Conservation (phyloP, 169 alveolate species). For the Plasmodium inui region DNA sequence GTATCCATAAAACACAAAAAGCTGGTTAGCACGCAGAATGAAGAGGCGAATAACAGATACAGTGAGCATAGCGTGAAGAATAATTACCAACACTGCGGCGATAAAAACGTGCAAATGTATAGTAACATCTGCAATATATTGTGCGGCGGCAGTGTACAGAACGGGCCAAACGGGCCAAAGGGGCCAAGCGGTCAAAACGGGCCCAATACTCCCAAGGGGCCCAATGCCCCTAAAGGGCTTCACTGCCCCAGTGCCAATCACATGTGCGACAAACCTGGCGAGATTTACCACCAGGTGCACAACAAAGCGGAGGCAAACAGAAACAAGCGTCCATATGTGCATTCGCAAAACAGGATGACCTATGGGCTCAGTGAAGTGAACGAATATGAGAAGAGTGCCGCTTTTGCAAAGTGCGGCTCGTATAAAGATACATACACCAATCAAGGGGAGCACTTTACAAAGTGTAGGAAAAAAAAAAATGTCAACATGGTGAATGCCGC, state of each 20-base stretch:
- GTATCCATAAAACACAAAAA: constrained; percentile 15
- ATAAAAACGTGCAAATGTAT: constrained; percentile 34
- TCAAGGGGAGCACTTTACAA: neutral
- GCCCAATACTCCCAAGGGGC: neutral
- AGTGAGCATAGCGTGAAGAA: neutral
- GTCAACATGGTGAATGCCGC: neutral
- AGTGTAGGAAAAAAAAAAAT: neutral
- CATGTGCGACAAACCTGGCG: neutral
- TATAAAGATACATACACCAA: neutral
- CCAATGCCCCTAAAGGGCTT: neutral
- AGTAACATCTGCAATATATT: neutral
- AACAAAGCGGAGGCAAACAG: neutral
- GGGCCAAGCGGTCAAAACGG: neutral
- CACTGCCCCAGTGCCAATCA: neutral
- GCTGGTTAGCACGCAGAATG: neutral
- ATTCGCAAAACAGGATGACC: neutral
- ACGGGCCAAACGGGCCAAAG: neutral
- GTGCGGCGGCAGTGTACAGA: neutral
- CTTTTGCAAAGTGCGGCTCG: neutral
- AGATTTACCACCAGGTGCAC: neutral
- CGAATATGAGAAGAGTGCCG: neutral
- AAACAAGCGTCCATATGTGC: neutral
- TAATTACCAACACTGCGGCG: neutral
- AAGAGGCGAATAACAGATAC: neutral
- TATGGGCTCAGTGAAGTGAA: neutral